These are phyloP conservation scores for Nakazawaea pomicola DNA, from an alignment of 805 yeast genomes.

Conservation along the genomic window DNA sequence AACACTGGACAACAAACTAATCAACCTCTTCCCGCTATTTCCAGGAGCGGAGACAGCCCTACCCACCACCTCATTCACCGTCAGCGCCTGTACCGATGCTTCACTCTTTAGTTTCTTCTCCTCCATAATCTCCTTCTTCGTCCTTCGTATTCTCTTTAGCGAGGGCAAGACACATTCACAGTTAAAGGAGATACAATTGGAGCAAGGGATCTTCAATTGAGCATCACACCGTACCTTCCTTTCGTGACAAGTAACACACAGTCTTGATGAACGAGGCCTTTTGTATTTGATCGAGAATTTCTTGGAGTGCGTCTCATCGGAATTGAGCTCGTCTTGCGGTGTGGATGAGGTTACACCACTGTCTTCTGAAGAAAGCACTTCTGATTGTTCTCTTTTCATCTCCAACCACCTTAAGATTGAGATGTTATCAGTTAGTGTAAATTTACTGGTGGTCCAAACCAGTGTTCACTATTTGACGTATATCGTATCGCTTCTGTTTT, in stretches of 20 bases:
- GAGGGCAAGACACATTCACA: constrained; percentile 69
- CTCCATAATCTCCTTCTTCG: constrained; percentile 20
- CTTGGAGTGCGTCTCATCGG: too few species aligned
- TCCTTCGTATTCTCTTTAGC: constrained; percentile 38
- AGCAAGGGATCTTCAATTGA: constrained; percentile 50
- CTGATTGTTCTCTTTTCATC: constrained; percentile 3
- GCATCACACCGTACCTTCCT: constrained; percentile 82
- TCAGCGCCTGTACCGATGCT: too few species aligned
- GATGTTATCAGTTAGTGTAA: too few species aligned
- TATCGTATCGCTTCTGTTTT: too few species aligned
- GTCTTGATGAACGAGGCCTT: constrained; percentile 61
- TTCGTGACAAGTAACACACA: constrained; percentile 73
- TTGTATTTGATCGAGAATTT: constrained; percentile 30
- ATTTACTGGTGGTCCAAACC: too few species aligned
- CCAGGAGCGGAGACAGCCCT: too few species aligned
- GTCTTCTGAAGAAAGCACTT: neutral
- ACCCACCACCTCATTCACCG: too few species aligned
- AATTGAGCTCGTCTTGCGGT: too few species aligned
- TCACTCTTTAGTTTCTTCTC: constrained; percentile 7
- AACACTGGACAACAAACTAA: constrained; percentile 15
- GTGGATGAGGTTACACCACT: too few species aligned
- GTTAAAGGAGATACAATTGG: constrained; percentile 69
- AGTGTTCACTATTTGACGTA: too few species aligned
- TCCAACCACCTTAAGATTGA: too few species aligned
- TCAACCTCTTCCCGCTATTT: too few species aligned